Base-by-base conservation (phyloP, 805 yeast species). In the Zygosaccharomyces bisporus region DNA sequence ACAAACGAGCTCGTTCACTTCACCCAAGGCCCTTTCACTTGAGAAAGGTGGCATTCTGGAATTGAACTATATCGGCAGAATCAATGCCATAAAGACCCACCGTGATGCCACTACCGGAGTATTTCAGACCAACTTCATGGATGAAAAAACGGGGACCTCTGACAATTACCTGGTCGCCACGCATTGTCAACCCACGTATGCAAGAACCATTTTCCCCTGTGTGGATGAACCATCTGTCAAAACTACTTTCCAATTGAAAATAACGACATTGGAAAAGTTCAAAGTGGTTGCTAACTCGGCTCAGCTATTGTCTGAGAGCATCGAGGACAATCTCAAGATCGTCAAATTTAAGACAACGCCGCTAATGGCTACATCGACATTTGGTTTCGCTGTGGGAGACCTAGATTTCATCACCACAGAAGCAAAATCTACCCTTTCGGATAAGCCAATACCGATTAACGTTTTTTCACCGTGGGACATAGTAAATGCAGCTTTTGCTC, bases 341-440 rank as follows among this genome's bases (percentile, higher is more conserved):
- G 75, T 75, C 19, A 57, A 49, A 17, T 85, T 84, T 54, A 64
- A 69, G 20, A 57, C 63, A 33, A 74, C 90, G 0, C 83, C 83
- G 3, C 68, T 76, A 8, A 81, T 83, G 70, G 66, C 80, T 0
- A 68, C 82, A 0, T 78, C 89, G 0, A 70, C 80, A 5, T 83
- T 86, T 59, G 83, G 85, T 0, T 83, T 86, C 57, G 77, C 75
- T 2, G 52, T 81, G 40, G 93, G 95, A 37, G 84, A 83, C 55
- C 67, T 85, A 17, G 86, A 83, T 32, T 72, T 60, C 40, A 57
- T 77, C 14, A 76, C 72, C 45, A 53, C 71, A 0, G 57, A 51
- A 6, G 60, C 71, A 6, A 39, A 55, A 2, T 47, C 72, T 29
- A 46, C 47, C 3, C 31, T 40, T 30, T 34, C 47, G 7, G 44